Conservation (phyloP, 768 basidiomycete genomes). For the Cantharellus cinnabarinus region DNA sequence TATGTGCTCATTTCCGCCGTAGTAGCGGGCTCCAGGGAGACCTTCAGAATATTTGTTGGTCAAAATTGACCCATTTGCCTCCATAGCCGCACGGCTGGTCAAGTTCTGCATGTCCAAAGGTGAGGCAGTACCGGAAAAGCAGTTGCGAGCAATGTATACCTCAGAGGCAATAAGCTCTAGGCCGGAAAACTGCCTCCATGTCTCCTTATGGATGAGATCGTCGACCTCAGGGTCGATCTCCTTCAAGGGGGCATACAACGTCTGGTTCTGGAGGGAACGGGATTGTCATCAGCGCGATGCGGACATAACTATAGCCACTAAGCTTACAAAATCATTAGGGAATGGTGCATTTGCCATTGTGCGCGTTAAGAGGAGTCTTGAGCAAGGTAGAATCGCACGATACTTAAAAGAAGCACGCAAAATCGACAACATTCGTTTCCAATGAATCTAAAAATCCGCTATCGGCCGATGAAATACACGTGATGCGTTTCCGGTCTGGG, state of each 20-base stretch:
- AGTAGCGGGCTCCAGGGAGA: slow-evolving; percentile 92
- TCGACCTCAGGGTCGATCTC: slow-evolving; percentile 89
- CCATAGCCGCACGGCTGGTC: slow-evolving; percentile 88
- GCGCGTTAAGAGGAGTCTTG: not conserved
- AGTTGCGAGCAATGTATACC: slow-evolving; percentile 26
- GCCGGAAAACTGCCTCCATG: slow-evolving; percentile 93
- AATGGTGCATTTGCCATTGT: slow-evolving; percentile 8
- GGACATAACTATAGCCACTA: not conserved
- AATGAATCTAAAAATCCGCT: no score
- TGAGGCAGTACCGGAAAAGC: not conserved
- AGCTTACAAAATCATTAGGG: slow-evolving; percentile 7
- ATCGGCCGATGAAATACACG: no score
- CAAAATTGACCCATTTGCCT: slow-evolving; percentile 95
- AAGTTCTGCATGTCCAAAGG: slow-evolving; percentile 42
- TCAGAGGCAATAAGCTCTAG: slow-evolving; percentile 98
- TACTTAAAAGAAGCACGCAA: no score
- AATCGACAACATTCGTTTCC: no score
- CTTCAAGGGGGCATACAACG: slow-evolving; percentile 68
- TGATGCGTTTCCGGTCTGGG: no score
- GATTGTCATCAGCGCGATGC: not conserved
- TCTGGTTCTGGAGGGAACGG: slow-evolving; percentile 48
- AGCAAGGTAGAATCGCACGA: not conserved
- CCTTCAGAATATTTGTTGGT: slow-evolving; percentile 99
- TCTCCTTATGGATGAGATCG: slow-evolving; percentile 97
- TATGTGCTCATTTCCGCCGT: slow-evolving; percentile 94